phyloP scores from a whole-genome alignment of 768 basidiomycete genomes.

The Calocybe indica region DNA sequence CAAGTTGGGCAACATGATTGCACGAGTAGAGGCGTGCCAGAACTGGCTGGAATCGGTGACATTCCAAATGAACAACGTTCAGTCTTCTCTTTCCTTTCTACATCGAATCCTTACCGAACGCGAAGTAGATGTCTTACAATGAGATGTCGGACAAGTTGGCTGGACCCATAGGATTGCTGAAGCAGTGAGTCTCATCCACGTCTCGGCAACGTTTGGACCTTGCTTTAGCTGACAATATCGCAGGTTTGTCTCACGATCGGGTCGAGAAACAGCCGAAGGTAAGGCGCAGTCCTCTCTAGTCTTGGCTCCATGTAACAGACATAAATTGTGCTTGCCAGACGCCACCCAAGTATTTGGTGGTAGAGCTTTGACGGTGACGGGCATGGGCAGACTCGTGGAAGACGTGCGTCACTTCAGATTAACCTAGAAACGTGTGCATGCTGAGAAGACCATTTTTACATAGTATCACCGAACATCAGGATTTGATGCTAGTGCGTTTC shows the following conservation, averaged over 20 bases:
- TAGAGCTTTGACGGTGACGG: constrained; percentile 77
- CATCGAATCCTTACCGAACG: constrained; percentile 1
- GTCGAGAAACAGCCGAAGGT: constrained; percentile 70
- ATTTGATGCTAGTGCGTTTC: constrained; percentile 63
- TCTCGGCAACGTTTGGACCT: background rate
- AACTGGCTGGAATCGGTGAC: constrained; percentile 89
- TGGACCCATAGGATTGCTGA: constrained; percentile 84
- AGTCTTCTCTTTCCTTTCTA: constrained; percentile 14
- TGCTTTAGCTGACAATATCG: background rate
- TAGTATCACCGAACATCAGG: constrained; percentile 81
- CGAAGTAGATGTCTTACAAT: constrained; percentile 70
- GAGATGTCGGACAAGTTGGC: constrained; percentile 84
- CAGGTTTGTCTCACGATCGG: constrained; percentile 64
- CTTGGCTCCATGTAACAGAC: constrained; percentile 30
- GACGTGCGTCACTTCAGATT: constrained; percentile 42
- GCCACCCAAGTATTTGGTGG: constrained; percentile 88
- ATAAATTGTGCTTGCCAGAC: constrained; percentile 33
- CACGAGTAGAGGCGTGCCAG: constrained; percentile 79
- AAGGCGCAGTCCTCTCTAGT: constrained; percentile 9
- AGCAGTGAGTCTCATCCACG: constrained; percentile 52
- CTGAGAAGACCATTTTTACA: background rate
- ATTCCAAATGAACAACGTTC: constrained; percentile 86
- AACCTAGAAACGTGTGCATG: background rate
- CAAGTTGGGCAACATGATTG: constrained; percentile 87
- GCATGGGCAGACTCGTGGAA: constrained; percentile 83